Evolutionary conservation across 805 yeast genomes (phyloP).

Genomic region (Candida mattraensis): DNA sequence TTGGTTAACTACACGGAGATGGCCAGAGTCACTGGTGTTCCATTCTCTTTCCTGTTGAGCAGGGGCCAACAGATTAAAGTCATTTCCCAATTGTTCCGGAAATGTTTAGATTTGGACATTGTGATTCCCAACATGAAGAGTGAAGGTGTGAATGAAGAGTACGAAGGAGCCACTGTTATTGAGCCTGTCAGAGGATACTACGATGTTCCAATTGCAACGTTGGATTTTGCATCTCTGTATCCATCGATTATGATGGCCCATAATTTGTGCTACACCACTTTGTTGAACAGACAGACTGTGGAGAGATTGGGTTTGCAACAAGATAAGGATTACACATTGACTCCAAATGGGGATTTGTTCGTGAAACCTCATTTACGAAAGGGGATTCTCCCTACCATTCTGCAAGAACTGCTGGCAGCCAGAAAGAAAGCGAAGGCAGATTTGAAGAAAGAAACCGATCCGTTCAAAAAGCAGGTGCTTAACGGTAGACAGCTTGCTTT

Average conservation of each 20-base stretch:
- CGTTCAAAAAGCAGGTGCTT: slow-evolving; percentile 87
- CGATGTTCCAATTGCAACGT: slow-evolving; percentile 94
- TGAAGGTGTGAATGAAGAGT: slow-evolving; percentile 84
- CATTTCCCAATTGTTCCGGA: slow-evolving; percentile 90
- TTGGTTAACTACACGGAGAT: slow-evolving; percentile 95
- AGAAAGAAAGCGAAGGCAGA: slow-evolving; percentile 92
- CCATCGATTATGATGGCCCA: slow-evolving; percentile 99
- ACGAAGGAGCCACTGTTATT: slow-evolving; percentile 99
- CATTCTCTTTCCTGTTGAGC: slow-evolving; percentile 81
- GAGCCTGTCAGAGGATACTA: slow-evolving; percentile 96
- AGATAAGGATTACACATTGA: slow-evolving; percentile 74
- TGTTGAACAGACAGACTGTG: slow-evolving; percentile 68
- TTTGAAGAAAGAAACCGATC: slow-evolving; percentile 88
- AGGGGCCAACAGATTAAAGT: slow-evolving; percentile 99
- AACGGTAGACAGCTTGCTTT: slow-evolving; percentile 97
- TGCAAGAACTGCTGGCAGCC: slow-evolving; percentile 84
- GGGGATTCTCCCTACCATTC: slow-evolving; percentile 89
- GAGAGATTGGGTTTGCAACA: slow-evolving; percentile 61
- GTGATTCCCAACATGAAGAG: slow-evolving; percentile 88
- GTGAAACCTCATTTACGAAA: slow-evolving; percentile 67
- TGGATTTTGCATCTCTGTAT: slow-evolving; percentile 95
- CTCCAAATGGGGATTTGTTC: slow-evolving; percentile 93
- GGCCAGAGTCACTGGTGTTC: slow-evolving; percentile 99
- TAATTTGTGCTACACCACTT: slow-evolving; percentile 91
- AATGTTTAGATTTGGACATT: slow-evolving; percentile 81